Base-by-base conservation (phyloP, 164 flowering plant species). In the Berberis thunbergii region DNA sequence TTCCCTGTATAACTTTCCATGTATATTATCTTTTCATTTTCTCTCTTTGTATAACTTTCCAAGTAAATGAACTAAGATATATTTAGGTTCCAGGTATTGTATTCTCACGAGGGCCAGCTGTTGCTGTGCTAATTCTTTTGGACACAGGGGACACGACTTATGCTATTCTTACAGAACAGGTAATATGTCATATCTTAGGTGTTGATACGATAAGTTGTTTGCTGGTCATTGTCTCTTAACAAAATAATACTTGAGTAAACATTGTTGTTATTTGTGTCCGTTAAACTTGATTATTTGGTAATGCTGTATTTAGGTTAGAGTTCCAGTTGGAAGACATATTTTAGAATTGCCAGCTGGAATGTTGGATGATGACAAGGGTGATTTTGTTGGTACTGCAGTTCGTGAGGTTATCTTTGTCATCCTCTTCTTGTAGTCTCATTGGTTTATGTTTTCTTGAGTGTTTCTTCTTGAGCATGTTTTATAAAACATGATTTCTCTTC, bases 281-380 rank as follows among this genome's bases (percentile, higher is more conserved):
- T 3, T 12, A 39, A n/a, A n/a, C 7, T 4, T 6, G 39, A 6
- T 55, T 39, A 55, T 2, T 12, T 39, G 59, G 39, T 4, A 9
- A 13, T 54, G 10, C 40, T 59, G 52, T 1, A 40, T 69, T n/a
- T 41, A 93, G 97, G 97, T 72, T 69, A 82, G 98, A 73, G 95
- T 93, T 62, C 97, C 98, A 67, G 83, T 85, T 63, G 97, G 98
- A 46, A 84, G 77, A 79, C 70, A 75, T 70, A 76, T 88, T 7
- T 75, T 93, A 78, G 98, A 93, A 70, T 77, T 93, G 75, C 98
- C 98, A 62, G 98, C 98, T 77, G 98, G 98, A 73, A 93, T 93
- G 98, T 72, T 93, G 79, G 96, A 93, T 70, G 94, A 86, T 76
- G 91, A 88, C 75, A 77, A 82, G 60, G 94, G 92, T 57, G 97